phyloP scores from a whole-genome alignment of 2,329 filamentous ascomycete species.

The Arthrobotrys iridis region DNA sequence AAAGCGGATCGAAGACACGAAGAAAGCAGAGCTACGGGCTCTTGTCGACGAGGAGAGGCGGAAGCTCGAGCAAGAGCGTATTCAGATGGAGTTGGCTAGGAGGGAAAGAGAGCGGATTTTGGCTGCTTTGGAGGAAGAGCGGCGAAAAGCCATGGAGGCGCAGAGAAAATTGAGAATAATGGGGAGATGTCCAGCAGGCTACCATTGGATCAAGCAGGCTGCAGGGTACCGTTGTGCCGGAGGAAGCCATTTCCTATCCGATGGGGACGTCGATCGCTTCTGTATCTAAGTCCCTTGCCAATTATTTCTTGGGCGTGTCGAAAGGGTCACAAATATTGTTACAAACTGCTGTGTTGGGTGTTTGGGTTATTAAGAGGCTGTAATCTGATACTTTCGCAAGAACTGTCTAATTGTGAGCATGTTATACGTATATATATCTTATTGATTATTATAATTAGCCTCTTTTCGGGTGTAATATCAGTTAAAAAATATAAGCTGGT shows the following conservation, averaged over 20 bases:
- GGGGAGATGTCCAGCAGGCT: slow-evolving; percentile 71
- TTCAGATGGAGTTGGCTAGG: slow-evolving; percentile 56
- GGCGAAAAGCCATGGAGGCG: slow-evolving; percentile 61
- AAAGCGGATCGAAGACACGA: slow-evolving; percentile 57
- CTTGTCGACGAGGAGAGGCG: slow-evolving; percentile 57
- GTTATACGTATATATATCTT: too few species aligned
- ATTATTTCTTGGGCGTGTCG: slow-evolving; percentile 2
- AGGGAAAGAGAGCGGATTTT: slow-evolving; percentile 62
- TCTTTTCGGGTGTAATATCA: too few species aligned
- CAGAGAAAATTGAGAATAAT: slow-evolving; percentile 66
- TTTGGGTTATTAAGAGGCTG: neutral
- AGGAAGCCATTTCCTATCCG: slow-evolving; percentile 68
- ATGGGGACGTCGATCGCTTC: slow-evolving; percentile 58
- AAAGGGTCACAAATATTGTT: slow-evolving; percentile 21
- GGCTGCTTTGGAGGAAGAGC: slow-evolving; percentile 61
- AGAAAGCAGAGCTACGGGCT: slow-evolving; percentile 58
- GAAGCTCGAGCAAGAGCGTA: slow-evolving; percentile 56
- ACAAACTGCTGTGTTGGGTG: neutral
- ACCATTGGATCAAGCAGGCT: slow-evolving; percentile 70
- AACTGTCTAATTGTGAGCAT: slow-evolving; percentile 22
- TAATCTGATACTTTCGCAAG: slow-evolving; percentile 12
- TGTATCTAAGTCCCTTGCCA: slow-evolving; percentile 23
- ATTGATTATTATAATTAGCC: too few species aligned
- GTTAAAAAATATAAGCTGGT: too few species aligned
- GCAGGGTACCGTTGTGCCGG: slow-evolving; percentile 72